Conservation (phyloP, 1,284 basidiomycete genomes). For the Cronartium quercuum region DNA sequence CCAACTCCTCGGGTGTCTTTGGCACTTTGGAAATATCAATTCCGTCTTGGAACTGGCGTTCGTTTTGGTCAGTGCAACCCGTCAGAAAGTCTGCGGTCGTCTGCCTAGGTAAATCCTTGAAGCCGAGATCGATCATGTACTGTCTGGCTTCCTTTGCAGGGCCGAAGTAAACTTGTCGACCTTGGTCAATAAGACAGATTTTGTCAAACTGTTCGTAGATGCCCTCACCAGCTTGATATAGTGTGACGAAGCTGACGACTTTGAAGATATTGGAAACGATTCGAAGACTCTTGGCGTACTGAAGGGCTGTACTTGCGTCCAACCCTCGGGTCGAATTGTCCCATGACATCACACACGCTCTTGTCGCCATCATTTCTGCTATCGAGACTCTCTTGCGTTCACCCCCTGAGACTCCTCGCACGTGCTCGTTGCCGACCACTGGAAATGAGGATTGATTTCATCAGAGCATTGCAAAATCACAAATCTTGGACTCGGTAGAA, state of each 20-base stretch:
- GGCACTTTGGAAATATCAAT: slow-evolving; percentile 48
- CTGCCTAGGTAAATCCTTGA: slow-evolving; percentile 55
- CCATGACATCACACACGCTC: slow-evolving; percentile 51
- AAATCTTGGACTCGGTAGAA: slow-evolving; percentile 45
- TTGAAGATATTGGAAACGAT: slow-evolving; percentile 55
- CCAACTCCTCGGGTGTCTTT: slow-evolving; percentile 49
- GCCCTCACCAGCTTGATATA: slow-evolving; percentile 59
- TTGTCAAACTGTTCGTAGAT: slow-evolving; percentile 56
- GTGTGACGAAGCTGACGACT: slow-evolving; percentile 57
- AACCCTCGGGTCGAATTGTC: slow-evolving; percentile 66
- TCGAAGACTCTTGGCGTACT: slow-evolving; percentile 57
- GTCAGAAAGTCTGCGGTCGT: slow-evolving; percentile 57
- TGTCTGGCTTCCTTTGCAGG: slow-evolving; percentile 64
- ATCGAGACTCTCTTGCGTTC: slow-evolving; percentile 59
- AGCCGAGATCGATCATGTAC: slow-evolving; percentile 74
- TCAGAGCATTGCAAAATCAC: slow-evolving; percentile 49
- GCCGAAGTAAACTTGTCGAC: slow-evolving; percentile 76
- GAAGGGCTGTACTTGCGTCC: slow-evolving; percentile 58
- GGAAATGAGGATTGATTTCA: slow-evolving; percentile 54
- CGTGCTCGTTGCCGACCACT: slow-evolving; percentile 56
- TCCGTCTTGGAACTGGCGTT: slow-evolving; percentile 48
- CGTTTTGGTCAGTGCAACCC: slow-evolving; percentile 52
- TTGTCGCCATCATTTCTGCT: slow-evolving; percentile 56
- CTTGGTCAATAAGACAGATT: slow-evolving; percentile 65
- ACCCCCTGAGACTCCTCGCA: slow-evolving; percentile 59